phyloP scores from a whole-genome alignment of 2,329 filamentous ascomycete species.

The Fusarium bactridioides region DNA sequence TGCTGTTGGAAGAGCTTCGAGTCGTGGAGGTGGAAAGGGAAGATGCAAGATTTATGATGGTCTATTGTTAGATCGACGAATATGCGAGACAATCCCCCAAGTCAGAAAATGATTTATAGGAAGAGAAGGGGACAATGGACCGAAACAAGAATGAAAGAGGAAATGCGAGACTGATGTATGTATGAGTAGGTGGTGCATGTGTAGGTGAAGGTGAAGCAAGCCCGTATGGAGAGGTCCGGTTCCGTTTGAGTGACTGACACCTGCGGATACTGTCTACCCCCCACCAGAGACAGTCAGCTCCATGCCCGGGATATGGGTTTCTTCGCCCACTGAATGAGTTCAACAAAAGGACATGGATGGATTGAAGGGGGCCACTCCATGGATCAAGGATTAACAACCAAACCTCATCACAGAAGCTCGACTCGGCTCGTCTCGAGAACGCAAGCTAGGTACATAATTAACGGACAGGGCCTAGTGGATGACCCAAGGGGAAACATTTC shows the following conservation, averaged over 20 bases:
- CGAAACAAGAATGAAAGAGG: slow-evolving; percentile 10
- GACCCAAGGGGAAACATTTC: slow-evolving; percentile 17
- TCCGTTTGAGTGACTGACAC: slow-evolving; percentile 14
- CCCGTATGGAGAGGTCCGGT: slow-evolving; percentile 20
- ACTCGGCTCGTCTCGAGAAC: neutral
- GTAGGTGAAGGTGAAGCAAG: slow-evolving; percentile 3
- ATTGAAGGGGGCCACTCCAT: slow-evolving; percentile 5
- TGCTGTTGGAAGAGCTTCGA: slow-evolving; percentile 11
- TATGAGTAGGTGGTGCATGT: neutral
- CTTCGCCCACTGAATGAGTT: neutral
- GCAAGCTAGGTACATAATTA: neutral
- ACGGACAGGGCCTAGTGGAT: neutral
- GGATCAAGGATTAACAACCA: slow-evolving; percentile 25
- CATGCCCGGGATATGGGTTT: neutral
- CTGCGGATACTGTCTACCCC: neutral
- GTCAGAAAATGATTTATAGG: neutral
- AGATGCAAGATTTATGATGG: slow-evolving; percentile 12
- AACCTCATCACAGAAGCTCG: slow-evolving; percentile 25
- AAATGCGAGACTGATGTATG: slow-evolving; percentile 19
- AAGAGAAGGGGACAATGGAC: slow-evolving; percentile 6
- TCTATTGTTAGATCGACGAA: slow-evolving; percentile 9
- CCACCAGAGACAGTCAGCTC: slow-evolving; percentile 16
- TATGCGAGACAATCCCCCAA: slow-evolving; percentile 4
- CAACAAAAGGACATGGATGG: neutral
- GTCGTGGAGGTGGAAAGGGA: neutral